Conservation (phyloP, 1,139 yeast species). For the Maudiozyma humilis region DNA sequence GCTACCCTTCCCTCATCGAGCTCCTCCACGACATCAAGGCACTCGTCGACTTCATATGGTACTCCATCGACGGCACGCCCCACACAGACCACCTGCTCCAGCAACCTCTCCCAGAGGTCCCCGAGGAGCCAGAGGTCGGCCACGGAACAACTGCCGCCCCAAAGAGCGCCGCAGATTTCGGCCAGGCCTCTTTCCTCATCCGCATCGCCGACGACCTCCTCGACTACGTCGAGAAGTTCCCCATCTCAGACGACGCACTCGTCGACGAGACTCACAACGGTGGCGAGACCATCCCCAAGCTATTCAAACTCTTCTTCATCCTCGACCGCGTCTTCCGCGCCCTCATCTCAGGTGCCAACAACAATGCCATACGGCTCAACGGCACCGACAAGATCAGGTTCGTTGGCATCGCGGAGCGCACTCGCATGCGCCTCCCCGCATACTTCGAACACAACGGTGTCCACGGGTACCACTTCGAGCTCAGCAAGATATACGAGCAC, state of each 20-base stretch:
- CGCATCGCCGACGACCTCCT: slow-evolving; percentile 58
- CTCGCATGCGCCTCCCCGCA: slow-evolving; percentile 35
- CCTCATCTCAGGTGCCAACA: slow-evolving; percentile 36
- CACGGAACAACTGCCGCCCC: too few relatives aligned
- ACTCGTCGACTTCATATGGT: slow-evolving; percentile 51
- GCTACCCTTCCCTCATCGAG: slow-evolving; percentile 35
- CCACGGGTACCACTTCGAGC: slow-evolving; percentile 32
- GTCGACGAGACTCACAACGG: slow-evolving; percentile 18
- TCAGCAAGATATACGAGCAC: slow-evolving; percentile 32
- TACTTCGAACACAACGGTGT: slow-evolving; percentile 25
- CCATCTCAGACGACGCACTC: slow-evolving; percentile 20
- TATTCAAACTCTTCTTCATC: slow-evolving; percentile 38
- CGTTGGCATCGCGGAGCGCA: slow-evolving; percentile 40
- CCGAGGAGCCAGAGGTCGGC: too few relatives aligned
- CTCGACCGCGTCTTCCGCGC: slow-evolving; percentile 39
- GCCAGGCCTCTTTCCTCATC: slow-evolving; percentile 54
- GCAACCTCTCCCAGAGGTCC: too few relatives aligned
- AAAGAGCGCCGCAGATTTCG: slow-evolving; percentile 33
- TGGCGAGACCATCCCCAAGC: slow-evolving; percentile 23
- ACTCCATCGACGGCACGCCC: slow-evolving; percentile 37
- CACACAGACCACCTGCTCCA: slow-evolving; percentile 30
- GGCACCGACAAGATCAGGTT: slow-evolving; percentile 43
- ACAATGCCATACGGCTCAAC: slow-evolving; percentile 28
- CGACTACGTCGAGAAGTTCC: slow-evolving; percentile 48
- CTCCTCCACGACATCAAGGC: slow-evolving; percentile 41